Base-by-base conservation (phyloP, 2,329 filamentous ascomycete genomes). In the Harringtonia lauricola region DNA sequence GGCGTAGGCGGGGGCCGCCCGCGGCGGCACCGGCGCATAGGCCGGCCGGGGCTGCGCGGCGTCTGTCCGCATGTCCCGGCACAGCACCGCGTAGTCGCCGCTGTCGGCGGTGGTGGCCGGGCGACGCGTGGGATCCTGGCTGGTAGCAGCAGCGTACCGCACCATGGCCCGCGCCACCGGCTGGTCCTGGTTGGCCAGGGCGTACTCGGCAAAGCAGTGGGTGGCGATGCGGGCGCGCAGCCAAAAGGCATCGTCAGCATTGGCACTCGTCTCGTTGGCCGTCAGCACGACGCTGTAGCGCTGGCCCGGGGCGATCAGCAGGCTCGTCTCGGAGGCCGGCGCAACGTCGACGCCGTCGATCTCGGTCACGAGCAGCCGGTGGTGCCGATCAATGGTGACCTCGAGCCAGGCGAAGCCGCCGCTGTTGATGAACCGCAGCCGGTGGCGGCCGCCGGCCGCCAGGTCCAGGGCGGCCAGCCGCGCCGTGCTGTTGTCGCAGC, bases 361-460 rank as follows among this genome's bases (percentile, higher is more conserved):
- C 56, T 86, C 83, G 10, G 82, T 76, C 37, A 87, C 64, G 1
- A 65, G 57, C 37, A 63, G 50, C 21, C 51, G 49, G 12, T 63
- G 65, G 51, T 86, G 83, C 40, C 76, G 73, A 50, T 87, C 83
- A 37, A 86, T 67, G 55, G 76, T 78, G 24, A 87, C 70, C 54
- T 86, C 81, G 49, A 86, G 83, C 55, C 79, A 78, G 2, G 81
- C 80, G 54, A 85, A 84, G 0, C 78, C 80, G 12, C 79, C 83
- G 9, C 81, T 72, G 49, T 87, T 86, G 49, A 84, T 66, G 50
- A 87, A 69, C 14, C 82, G 74, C 39, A 87, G 62, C 36, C 80
- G 72, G 51, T 87, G 83, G 2, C 68, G 71, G 40, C 72, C 68
- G 2, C 72, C 70, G 2, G 71, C 65, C n/a, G 68, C 55, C 5